These are phyloP conservation scores for Botryosphaeria dothidea DNA, from an alignment of 2,329 filamentous ascomycete genomes.

Conservation along the genomic window DNA sequence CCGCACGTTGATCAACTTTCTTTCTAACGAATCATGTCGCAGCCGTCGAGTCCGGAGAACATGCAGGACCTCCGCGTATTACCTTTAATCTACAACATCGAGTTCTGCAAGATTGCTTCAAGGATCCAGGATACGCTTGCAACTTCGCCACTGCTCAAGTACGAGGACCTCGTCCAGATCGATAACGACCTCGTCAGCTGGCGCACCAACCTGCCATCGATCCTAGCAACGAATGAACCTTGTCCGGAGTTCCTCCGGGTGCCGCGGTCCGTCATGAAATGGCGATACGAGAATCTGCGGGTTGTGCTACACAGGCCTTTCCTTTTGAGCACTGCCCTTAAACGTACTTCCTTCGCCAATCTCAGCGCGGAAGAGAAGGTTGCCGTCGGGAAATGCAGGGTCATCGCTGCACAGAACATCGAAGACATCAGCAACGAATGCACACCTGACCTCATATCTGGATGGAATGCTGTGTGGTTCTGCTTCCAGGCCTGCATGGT, in stretches of 20 bases:
- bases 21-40: constrained; percentile 23
- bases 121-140: constrained; percentile 75
- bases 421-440: constrained; percentile 71
- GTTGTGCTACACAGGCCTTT: constrained; percentile 75
- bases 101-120: constrained; percentile 77
- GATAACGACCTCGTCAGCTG: constrained; percentile 70
- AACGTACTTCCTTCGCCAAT: constrained; percentile 52
- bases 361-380: constrained; percentile 64
- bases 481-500: constrained; percentile 80
- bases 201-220: constrained; percentile 67
- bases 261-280: constrained; percentile 74
- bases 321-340: constrained; percentile 64
- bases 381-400: constrained; percentile 68
- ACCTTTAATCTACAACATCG: constrained; percentile 73
- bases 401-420: constrained; percentile 69
- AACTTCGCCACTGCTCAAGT: constrained; percentile 66
- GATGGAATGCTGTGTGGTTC: constrained; percentile 82
- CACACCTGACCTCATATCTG: constrained; percentile 71
- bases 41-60: constrained; percentile 48
- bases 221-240: constrained; percentile 55
- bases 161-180: constrained; percentile 65
- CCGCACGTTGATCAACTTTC: not conserved
- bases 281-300: constrained; percentile 77
- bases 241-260: constrained; percentile 71
- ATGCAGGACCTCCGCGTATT: constrained; percentile 57